A percentile compares a stretch with the other conserved stretches of the same genome.
These are phyloP conservation scores for Geotrichum citri-aurantii DNA, from an alignment of 1,139 yeast genomes.

Conservation along the genomic window DNA sequence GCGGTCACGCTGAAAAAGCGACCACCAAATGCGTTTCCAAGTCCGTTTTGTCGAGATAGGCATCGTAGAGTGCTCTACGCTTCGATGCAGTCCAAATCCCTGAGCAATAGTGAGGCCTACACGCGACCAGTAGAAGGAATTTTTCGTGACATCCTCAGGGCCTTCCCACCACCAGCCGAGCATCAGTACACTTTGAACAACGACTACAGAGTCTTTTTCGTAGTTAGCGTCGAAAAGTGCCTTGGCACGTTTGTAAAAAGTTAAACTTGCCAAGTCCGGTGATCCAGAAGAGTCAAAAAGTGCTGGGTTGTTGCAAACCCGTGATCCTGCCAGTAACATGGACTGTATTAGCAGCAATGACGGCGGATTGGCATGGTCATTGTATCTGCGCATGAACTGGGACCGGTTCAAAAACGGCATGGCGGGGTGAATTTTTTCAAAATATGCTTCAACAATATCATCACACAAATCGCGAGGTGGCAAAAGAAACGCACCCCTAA, in stretches of 20 bases:
- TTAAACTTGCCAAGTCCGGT: conserved; percentile 52
- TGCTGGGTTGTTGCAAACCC: conserved; percentile 54
- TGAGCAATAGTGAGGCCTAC: conserved; percentile 71
- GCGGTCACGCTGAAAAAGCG: conserved; percentile 65
- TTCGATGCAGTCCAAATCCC: conserved; percentile 71
- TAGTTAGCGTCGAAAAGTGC: conserved; percentile 68
- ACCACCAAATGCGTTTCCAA: conserved; percentile 79
- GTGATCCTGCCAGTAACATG: conserved; percentile 62
- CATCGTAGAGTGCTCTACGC: conserved; percentile 31
- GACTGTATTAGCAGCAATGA: conserved; percentile 65
- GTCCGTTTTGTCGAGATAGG: conserved; percentile 48
- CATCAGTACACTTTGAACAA: conserved; percentile 61
- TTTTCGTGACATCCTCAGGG: conserved; percentile 69
- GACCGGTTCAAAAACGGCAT: conserved; percentile 67
- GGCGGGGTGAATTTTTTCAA: conserved; percentile 61
- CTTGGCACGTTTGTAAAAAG: conserved; percentile 73
- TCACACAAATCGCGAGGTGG: conserved; percentile 60
- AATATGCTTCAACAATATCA: conserved; percentile 57
- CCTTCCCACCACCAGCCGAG: conserved; percentile 75
- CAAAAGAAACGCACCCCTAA: conserved; percentile 65
- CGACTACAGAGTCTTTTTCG: conserved; percentile 63
- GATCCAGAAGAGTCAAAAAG: conserved; percentile 54
- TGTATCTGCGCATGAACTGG: conserved; percentile 52
- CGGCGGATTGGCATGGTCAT: conserved; percentile 60
- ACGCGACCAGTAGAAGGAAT: conserved; percentile 72